phyloP scores from a whole-genome alignment of 768 basidiomycete genomes.

The Pleurotus pulmonarius region DNA sequence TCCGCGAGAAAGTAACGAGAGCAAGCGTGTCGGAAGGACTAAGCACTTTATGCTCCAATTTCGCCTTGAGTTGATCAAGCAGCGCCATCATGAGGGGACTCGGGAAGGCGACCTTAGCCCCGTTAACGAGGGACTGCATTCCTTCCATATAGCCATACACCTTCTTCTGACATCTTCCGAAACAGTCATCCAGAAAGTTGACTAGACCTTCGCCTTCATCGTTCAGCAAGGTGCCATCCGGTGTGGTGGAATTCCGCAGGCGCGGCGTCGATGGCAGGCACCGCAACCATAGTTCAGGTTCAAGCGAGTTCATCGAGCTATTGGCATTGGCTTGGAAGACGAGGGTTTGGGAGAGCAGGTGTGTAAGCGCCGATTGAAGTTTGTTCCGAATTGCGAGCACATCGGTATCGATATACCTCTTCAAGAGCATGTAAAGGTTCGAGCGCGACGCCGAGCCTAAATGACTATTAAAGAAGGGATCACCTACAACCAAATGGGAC shows the following conservation, averaged over 20 bases:
- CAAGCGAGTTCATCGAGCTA: conserved; percentile 22
- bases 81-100: conserved; percentile 81
- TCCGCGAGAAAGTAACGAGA: conserved; percentile 60
- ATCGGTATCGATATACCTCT: conserved; percentile 48
- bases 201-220: conserved; percentile 58
- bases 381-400: conserved; percentile 47
- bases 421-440: conserved; percentile 71
- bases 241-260: conserved; percentile 32
- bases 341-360: conserved; percentile 66
- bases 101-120: conserved; percentile 31
- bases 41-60: conserved; percentile 51
- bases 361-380: conserved; percentile 50
- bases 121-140: conserved; percentile 32
- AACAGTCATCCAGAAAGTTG: conserved; percentile 81
- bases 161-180: conserved; percentile 75
- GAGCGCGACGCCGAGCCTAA: conserved; percentile 51
- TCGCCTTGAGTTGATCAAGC: conserved; percentile 73
- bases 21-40: conserved; percentile 61
- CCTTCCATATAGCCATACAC: conserved; percentile 87
- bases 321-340: conserved; percentile 75
- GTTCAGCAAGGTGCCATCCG: conserved; percentile 48
- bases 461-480: background rate
- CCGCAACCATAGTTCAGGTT: conserved; percentile 72
- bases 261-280: conserved; percentile 51
- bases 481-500: background rate